phyloP scores from a whole-genome alignment of 2,329 filamentous ascomycete genomes.

The Claviceps humidiphila region DNA sequence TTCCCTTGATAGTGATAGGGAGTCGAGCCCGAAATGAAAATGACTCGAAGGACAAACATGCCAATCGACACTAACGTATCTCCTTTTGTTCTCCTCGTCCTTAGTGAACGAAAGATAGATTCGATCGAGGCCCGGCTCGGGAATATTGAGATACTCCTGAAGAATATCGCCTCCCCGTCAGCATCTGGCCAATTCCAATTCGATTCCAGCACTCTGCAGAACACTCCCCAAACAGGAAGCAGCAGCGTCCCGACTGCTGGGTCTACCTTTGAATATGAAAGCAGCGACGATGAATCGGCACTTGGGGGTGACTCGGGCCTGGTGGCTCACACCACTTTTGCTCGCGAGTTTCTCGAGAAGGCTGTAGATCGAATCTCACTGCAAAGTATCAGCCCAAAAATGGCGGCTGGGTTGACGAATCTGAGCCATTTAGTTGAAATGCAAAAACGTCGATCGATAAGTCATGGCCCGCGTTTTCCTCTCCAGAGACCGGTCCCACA shows the following conservation, averaged over 20 bases:
- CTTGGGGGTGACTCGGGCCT: constrained; percentile 37
- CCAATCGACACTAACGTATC: not conserved
- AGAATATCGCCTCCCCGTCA: constrained; percentile 20
- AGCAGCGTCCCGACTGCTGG: constrained; percentile 13
- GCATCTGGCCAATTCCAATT: constrained; percentile 9
- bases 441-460: constrained; percentile 29
- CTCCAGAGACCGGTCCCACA: constrained; percentile 31
- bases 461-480: constrained; percentile 30
- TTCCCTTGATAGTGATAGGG: not conserved
- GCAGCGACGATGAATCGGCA: constrained; percentile 26
- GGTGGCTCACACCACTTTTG: constrained; percentile 38
- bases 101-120: constrained; percentile 40
- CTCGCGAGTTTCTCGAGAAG: constrained; percentile 39
- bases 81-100: not conserved
- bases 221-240: constrained; percentile 14
- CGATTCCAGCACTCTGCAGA: constrained; percentile 11
- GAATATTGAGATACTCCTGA: constrained; percentile 31
- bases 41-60: not conserved
- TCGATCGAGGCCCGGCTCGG: constrained; percentile 30
- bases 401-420: constrained; percentile 37
- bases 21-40: not conserved
- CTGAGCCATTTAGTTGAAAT: constrained; percentile 39
- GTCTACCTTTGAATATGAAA: constrained; percentile 23
- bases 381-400: constrained; percentile 32
- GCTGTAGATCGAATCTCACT: constrained; percentile 36